These are phyloP conservation scores for Vaccinium macrocarpon DNA, from an alignment of 148 eudicot genomes.

Conservation along the genomic window DNA sequence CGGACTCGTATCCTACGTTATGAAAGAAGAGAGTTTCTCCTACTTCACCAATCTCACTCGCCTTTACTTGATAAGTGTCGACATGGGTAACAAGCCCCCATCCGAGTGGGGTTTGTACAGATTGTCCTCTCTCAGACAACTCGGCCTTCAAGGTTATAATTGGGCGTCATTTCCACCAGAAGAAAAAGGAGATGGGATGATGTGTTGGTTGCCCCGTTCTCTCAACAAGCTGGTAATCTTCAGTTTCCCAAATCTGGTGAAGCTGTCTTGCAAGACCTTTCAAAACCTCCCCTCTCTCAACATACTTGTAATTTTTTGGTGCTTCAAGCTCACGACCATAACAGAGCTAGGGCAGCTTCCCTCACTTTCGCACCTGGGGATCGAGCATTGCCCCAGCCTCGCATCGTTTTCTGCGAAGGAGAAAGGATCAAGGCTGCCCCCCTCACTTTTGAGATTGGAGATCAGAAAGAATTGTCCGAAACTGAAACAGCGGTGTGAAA, in stretches of 20 bases:
- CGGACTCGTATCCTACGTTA: neutral
- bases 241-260: neutral
- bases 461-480: neutral
- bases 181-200: neutral
- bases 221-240: neutral
- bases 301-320: accelerated
- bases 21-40: neutral
- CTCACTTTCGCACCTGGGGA: too few species aligned
- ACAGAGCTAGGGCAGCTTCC: too few species aligned
- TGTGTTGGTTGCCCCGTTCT: neutral
- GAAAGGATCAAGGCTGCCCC: neutral
- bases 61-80: neutral
- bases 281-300: too few species aligned
- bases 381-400: neutral
- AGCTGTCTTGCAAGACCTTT: too few species aligned
- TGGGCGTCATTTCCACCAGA: neutral
- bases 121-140: neutral
- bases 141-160: neutral
- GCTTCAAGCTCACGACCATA: too few species aligned
- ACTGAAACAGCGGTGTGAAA: neutral
- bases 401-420: neutral
- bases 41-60: neutral
- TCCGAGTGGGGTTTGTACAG: neutral
- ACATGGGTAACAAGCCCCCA: neutral
- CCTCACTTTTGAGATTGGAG: neutral